Percentiles rank a stretch among this genome's conserved stretches.
These are phyloP conservation scores for Trichomonas vaginalis DNA, from an alignment of 208 protist species.

Conservation along the genomic window DNA sequence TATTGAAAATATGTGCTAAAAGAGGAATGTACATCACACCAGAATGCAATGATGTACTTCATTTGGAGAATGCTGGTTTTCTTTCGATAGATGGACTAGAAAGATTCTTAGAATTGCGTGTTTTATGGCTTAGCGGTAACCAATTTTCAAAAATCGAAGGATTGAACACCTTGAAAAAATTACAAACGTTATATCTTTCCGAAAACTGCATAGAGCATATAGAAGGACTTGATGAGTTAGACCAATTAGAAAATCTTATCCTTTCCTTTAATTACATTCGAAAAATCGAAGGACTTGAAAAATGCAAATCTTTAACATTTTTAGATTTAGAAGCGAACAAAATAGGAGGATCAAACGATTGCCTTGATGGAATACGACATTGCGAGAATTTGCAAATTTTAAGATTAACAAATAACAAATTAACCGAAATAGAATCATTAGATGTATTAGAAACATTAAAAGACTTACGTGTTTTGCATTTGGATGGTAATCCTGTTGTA, in stretches of 20 bases:
- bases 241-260: not conserved
- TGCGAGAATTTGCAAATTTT: not conserved
- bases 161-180: not conserved
- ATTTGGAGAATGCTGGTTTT: not conserved
- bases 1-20: not conserved
- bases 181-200: not conserved
- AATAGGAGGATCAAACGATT: not conserved
- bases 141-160: not conserved
- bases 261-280: not conserved
- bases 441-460: not conserved
- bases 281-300: not conserved
- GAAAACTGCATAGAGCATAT: not conserved
- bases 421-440: not conserved
- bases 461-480: not conserved
- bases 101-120: not conserved
- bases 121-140: not conserved
- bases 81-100: not conserved
- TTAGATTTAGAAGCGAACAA: not conserved
- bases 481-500: not conserved
- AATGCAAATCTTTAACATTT: not conserved
- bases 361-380: not conserved
- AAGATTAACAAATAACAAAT: not conserved
- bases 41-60: not conserved
- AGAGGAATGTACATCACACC: not conserved
- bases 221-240: not conserved